Conservation (phyloP, 2,329 filamentous ascomycete genomes). For the Chrysoporthe austroafricana region DNA sequence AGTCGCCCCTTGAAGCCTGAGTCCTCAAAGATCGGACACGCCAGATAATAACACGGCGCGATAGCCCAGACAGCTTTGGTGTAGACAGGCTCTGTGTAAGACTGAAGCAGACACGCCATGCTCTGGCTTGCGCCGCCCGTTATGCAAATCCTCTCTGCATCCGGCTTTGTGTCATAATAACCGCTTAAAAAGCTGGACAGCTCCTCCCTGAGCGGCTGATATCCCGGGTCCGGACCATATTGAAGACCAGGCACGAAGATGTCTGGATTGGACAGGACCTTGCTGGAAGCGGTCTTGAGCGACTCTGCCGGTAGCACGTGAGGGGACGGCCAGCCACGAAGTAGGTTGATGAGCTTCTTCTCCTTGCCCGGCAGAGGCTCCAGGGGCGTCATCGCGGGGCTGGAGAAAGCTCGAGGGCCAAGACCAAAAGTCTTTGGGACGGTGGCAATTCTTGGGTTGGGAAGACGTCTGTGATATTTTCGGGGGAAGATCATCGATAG, state of each 20-base stretch:
- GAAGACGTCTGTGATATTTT: neutral
- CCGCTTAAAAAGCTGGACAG: conserved; percentile 71
- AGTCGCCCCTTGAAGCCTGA: conserved; percentile 71
- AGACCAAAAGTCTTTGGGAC: neutral
- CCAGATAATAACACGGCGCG: conserved; percentile 82
- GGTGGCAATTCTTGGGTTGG: neutral
- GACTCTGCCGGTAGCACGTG: conserved; percentile 66
- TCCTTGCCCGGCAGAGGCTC: conserved; percentile 18
- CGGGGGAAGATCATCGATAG: neutral
- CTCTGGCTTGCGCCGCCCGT: conserved; percentile 87
- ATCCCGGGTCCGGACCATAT: conserved; percentile 73
- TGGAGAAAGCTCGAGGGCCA: conserved; percentile 1
- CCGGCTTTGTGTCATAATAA: conserved; percentile 57
- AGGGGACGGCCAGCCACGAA: conserved; percentile 69
- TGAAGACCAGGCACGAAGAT: conserved; percentile 65
- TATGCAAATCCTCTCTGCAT: conserved; percentile 71
- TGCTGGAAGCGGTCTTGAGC: conserved; percentile 63
- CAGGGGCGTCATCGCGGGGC: conserved; percentile 22
- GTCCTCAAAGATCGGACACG: conserved; percentile 83
- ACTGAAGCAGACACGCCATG: conserved; percentile 74
- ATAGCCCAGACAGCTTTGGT: conserved; percentile 81
- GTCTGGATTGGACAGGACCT: conserved; percentile 62
- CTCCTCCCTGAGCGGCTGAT: conserved; percentile 67
- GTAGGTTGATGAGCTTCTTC: conserved; percentile 61
- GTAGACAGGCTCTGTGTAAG: conserved; percentile 77